phyloP scores from a whole-genome alignment of 164 flowering plant species.

The Stephania cephalantha region DNA sequence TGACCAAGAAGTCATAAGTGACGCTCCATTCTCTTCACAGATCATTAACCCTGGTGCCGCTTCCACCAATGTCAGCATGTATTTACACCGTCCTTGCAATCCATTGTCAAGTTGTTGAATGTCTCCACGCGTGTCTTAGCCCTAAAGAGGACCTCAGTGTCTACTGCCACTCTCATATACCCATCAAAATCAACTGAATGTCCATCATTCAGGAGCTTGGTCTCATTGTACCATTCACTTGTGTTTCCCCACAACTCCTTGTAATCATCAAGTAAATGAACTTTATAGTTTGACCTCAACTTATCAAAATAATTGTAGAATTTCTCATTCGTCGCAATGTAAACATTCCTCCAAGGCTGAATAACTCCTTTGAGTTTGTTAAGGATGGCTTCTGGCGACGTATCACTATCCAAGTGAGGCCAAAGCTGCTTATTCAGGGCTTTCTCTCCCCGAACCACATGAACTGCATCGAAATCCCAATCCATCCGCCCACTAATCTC shows the following conservation, averaged over 20 bases:
- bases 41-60: background rate
- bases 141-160: constrained; percentile 83
- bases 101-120: constrained; percentile 77
- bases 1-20: constrained; percentile 11
- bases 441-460: constrained; percentile 90
- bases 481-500: constrained; percentile 86
- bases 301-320: constrained; percentile 82
- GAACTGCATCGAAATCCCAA: constrained; percentile 97
- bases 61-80: constrained; percentile 51
- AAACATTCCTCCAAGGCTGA: constrained; percentile 74
- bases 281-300: constrained; percentile 69
- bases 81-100: constrained; percentile 94
- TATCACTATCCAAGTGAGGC: constrained; percentile 85
- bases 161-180: constrained; percentile 93
- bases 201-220: constrained; percentile 53
- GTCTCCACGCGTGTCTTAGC: constrained; percentile 84
- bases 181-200: constrained; percentile 85
- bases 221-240: constrained; percentile 94
- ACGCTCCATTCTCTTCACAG: background rate
- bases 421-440: constrained; percentile 77
- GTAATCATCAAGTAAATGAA: constrained; percentile 87
- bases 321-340: constrained; percentile 86
- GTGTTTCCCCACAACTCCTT: constrained; percentile 71
- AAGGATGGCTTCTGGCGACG: constrained; percentile 64
- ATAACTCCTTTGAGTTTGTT: constrained; percentile 49